These are phyloP conservation scores for Aspergillus conjunctus DNA, from an alignment of 495 filamentous ascomycete species.

Conservation along the genomic window DNA sequence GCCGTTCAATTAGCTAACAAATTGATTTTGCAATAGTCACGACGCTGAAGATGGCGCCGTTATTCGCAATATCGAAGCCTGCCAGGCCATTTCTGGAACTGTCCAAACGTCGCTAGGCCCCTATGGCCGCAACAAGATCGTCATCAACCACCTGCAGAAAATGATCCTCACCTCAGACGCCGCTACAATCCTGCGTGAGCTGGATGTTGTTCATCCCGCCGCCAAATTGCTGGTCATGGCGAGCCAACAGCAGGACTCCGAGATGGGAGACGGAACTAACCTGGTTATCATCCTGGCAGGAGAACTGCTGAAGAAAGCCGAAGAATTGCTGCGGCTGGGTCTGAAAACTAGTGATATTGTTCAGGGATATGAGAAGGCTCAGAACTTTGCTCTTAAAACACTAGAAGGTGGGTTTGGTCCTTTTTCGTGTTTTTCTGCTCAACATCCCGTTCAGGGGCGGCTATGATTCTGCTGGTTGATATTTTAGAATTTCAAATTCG, in stretches of 20 bases:
- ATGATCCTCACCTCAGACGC: slow-evolving; percentile 99
- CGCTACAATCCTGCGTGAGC: slow-evolving; percentile 92
- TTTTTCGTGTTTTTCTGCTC: not conserved
- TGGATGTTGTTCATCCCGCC: slow-evolving; percentile 98
- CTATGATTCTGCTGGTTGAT: not conserved
- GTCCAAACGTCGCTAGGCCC: slow-evolving; percentile 97
- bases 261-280: slow-evolving; percentile 99
- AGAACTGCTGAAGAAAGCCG: slow-evolving; percentile 95
- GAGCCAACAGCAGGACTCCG: slow-evolving; percentile 95
- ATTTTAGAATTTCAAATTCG: not conserved
- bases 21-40: slow-evolving; percentile 61
- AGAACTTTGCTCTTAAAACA: slow-evolving; percentile 78
- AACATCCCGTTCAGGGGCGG: slow-evolving; percentile 14
- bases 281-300: slow-evolving; percentile 95
- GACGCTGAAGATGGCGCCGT: slow-evolving; percentile 99
- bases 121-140: slow-evolving; percentile 98
- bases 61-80: slow-evolving; percentile 97
- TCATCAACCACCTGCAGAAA: slow-evolving; percentile 99
- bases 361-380: slow-evolving; percentile 91
- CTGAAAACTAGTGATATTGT: slow-evolving; percentile 97
- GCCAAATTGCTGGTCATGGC: slow-evolving; percentile 99
- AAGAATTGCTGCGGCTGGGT: slow-evolving; percentile 92
- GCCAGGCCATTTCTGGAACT: slow-evolving; percentile 90
- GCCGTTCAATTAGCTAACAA: slow-evolving; percentile 18
- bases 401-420: slow-evolving; percentile 66